A percentile compares a stretch with the other conserved stretches of the same genome.
These are phyloP conservation scores for Eucalyptus marginata DNA, from an alignment of 345 rosid species.

Conservation along the genomic window DNA sequence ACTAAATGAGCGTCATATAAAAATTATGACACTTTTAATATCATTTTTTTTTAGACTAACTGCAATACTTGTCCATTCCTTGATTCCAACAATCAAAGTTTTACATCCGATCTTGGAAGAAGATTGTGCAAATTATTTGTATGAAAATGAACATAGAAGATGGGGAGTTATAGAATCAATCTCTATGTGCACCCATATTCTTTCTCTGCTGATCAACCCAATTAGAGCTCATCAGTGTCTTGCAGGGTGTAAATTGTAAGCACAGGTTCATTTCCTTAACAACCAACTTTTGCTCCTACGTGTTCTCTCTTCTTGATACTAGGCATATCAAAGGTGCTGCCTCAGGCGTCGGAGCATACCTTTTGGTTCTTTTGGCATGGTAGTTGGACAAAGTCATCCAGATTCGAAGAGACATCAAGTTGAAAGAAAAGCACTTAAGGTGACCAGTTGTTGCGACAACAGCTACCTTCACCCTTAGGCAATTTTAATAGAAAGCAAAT, in stretches of 20 bases:
- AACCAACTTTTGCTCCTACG: not conserved
- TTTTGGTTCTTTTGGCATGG: not conserved
- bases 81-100: not conserved
- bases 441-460: not conserved
- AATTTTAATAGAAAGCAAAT: not conserved
- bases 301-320: not conserved
- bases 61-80: not conserved
- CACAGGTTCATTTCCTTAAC: not conserved
- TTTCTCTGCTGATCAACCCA: not conserved
- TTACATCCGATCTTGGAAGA: not conserved
- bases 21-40: too few species aligned
- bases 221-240: not conserved
- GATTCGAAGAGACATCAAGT: not conserved
- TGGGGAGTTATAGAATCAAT: not conserved
- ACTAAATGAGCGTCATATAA: too few species aligned
- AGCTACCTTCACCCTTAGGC: not conserved
- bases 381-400: not conserved
- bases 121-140: not conserved
- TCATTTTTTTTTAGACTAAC: not conserved
- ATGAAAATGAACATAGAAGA: not conserved
- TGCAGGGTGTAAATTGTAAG: not conserved
- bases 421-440: not conserved
- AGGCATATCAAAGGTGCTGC: not conserved
- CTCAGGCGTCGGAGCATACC: not conserved
- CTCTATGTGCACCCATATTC: too few species aligned